phyloP scores from a whole-genome alignment of 2,329 filamentous ascomycete species.

The Neofusicoccum sp. region DNA sequence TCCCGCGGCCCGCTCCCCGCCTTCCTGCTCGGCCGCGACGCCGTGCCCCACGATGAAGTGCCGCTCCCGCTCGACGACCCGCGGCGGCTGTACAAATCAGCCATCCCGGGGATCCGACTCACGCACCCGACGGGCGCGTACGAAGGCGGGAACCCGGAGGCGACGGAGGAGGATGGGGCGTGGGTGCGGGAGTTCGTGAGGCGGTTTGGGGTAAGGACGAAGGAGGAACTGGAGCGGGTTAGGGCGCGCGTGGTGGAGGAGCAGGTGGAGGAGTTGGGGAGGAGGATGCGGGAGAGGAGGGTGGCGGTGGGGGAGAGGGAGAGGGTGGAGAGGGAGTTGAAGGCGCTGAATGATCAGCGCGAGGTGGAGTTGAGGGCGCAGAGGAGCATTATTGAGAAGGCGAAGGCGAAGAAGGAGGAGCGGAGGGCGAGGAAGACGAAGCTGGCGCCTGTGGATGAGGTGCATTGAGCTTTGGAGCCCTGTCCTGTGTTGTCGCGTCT shows the following conservation, averaged over 20 bases:
- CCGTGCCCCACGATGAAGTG: slow-evolving; percentile 37
- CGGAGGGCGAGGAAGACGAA: slow-evolving; percentile 34
- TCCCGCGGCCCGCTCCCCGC: slow-evolving; percentile 29
- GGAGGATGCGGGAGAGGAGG: slow-evolving; percentile 37
- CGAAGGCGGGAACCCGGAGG: slow-evolving; percentile 49
- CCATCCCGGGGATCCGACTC: slow-evolving; percentile 48
- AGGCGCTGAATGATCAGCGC: slow-evolving; percentile 47
- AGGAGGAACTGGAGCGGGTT: slow-evolving; percentile 38
- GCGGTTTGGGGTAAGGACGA: slow-evolving; percentile 39
- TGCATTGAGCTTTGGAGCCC: slow-evolving; percentile 1
- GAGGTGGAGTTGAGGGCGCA: slow-evolving; percentile 49
- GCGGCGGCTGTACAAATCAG: slow-evolving; percentile 45
- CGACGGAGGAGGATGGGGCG: slow-evolving; percentile 28
- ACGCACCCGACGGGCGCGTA: slow-evolving; percentile 51
- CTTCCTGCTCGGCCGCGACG: slow-evolving; percentile 31
- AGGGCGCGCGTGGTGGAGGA: slow-evolving; percentile 34
- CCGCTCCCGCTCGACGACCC: slow-evolving; percentile 48
- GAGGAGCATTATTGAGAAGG: slow-evolving; percentile 43
- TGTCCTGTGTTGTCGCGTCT: neutral
- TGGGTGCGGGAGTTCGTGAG: slow-evolving; percentile 46
- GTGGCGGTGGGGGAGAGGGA: slow-evolving; percentile 45
- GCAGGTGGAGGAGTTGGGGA: slow-evolving; percentile 33
- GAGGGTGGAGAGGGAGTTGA: slow-evolving; percentile 46
- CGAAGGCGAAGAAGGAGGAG: slow-evolving; percentile 37
- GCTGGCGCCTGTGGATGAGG: slow-evolving; percentile 20